These are phyloP conservation scores for Hypocrella siamensis DNA, from an alignment of 2,329 filamentous ascomycete genomes.

Conservation along the genomic window DNA sequence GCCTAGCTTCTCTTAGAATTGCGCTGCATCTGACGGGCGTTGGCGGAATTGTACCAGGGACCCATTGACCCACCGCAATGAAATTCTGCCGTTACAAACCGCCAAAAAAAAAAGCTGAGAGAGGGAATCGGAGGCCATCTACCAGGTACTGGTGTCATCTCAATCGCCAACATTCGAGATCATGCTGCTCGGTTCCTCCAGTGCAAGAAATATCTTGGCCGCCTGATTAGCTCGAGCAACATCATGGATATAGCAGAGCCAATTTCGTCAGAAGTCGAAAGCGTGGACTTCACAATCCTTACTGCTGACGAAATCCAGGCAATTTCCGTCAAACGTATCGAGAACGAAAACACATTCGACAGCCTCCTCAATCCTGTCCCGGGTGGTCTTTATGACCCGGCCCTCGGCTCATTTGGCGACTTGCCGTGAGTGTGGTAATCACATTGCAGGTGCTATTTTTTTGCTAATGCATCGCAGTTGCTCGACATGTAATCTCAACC, in stretches of 20 bases:
- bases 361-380: constrained; percentile 77
- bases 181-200: too few relatives aligned
- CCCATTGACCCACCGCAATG: too few relatives aligned
- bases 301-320: constrained; percentile 67
- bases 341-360: constrained; percentile 90
- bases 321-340: constrained; percentile 86
- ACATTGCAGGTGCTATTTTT: background rate
- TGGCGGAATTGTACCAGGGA: too few relatives aligned
- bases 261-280: constrained; percentile 65
- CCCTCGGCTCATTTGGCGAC: constrained; percentile 79
- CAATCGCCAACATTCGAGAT: background rate
- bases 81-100: background rate
- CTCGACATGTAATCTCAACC: constrained; percentile 77
- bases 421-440: constrained; percentile 48
- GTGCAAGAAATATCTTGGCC: background rate
- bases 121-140: background rate
- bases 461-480: constrained; percentile 39
- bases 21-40: too few relatives aligned
- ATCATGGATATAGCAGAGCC: constrained; percentile 63
- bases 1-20: too few relatives aligned
- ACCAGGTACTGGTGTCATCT: background rate
- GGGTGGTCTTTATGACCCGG: constrained; percentile 83
- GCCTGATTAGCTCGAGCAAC: background rate
- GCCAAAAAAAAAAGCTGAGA: background rate
- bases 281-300: constrained; percentile 82